A percentile compares a stretch with the other conserved stretches of the same genome.
These are phyloP conservation scores for Calonectria leucothoes DNA, from an alignment of 2,329 filamentous ascomycete species.

Conservation along the genomic window DNA sequence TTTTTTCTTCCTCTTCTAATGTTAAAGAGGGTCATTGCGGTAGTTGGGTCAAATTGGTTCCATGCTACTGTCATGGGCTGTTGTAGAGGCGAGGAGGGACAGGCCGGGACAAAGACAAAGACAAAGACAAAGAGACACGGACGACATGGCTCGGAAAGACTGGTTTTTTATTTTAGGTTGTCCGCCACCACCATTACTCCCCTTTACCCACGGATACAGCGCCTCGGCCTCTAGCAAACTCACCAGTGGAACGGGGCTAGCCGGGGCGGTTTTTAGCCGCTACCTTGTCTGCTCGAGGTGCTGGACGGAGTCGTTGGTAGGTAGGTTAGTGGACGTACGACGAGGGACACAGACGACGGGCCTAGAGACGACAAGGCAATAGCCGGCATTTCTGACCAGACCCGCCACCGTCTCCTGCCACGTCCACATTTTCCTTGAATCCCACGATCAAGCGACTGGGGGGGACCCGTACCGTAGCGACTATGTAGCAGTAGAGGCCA, in stretches of 20 bases:
- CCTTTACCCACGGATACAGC: conserved; percentile 6
- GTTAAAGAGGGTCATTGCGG: not conserved
- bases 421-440: conserved; percentile 19
- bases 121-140: not conserved
- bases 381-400: conserved; percentile 18
- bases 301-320: not conserved
- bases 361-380: conserved; percentile 2
- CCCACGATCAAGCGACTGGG: conserved; percentile 7
- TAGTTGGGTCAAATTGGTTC: not conserved
- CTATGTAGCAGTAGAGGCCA: not conserved
- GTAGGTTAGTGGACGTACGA: not conserved
- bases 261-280: conserved; percentile 6
- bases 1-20: not conserved
- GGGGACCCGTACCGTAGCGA: too few relatives aligned
- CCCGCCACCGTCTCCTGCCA: conserved; percentile 26
- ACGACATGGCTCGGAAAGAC: not conserved
- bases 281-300: not conserved
- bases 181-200: not conserved
- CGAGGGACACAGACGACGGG: conserved; percentile 11
- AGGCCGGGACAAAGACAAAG: not conserved
- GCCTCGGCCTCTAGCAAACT: conserved; percentile 10
- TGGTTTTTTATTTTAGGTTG: not conserved
- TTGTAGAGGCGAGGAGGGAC: not conserved
- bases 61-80: not conserved
- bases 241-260: not conserved